A percentile compares a stretch with the other conserved stretches of the same genome.
phyloP scores from a whole-genome alignment of 257 asterid genomes.

The Ilex asprella region DNA sequence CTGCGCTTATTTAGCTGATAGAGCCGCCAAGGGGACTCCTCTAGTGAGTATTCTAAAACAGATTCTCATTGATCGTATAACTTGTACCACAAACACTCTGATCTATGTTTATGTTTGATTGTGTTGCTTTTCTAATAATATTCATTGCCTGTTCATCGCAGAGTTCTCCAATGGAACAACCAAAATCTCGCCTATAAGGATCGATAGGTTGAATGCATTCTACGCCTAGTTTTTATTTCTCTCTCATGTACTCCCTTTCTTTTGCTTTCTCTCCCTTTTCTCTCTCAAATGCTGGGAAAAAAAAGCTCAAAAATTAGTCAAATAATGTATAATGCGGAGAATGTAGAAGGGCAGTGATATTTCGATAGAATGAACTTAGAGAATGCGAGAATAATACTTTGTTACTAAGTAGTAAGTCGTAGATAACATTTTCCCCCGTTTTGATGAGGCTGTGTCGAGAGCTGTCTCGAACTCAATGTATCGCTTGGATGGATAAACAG shows the following conservation, averaged over 20 bases:
- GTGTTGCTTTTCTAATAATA: slow-evolving; percentile 1
- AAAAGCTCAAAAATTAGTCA: too few species aligned
- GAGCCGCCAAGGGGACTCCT: slow-evolving; percentile 76
- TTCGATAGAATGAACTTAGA: too few species aligned
- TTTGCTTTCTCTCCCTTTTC: too few species aligned
- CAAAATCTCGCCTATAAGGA: slow-evolving; percentile 62
- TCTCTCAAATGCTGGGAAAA: too few species aligned
- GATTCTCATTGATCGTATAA: neutral
- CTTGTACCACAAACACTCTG: neutral
- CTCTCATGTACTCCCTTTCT: neutral
- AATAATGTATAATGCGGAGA: too few species aligned
- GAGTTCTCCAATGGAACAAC: slow-evolving; percentile 40
- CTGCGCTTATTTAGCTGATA: slow-evolving; percentile 67
- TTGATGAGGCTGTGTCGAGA: too few species aligned
- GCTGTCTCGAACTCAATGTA: too few species aligned
- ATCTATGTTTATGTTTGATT: neutral
- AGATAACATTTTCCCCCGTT: too few species aligned
- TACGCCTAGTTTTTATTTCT: neutral
- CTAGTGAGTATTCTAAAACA: slow-evolving; percentile 48
- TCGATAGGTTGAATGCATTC: neutral
- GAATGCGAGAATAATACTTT: too few species aligned
- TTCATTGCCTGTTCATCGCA: slow-evolving; percentile 16
- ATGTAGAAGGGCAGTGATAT: too few species aligned
- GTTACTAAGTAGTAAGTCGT: too few species aligned
- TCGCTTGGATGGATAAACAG: too few species aligned